Base-by-base conservation (phyloP, 1,284 basidiomycete genomes). In the Microbotryum silenes-acaulis region DNA sequence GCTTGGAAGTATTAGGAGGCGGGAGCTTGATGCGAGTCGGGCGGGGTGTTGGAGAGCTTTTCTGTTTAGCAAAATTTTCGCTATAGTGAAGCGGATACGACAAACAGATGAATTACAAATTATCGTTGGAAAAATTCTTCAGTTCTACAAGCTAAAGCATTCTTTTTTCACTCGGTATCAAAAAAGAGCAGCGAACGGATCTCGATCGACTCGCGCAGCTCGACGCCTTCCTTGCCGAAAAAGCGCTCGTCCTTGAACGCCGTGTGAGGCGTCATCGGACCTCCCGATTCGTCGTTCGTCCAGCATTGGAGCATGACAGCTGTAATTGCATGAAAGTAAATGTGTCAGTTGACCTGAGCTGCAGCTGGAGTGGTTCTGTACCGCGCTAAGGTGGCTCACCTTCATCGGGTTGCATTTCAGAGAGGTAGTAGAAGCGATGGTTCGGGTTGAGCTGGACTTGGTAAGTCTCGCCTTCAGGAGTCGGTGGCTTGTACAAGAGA, bases 371-470 rank as follows among this genome's bases (percentile, higher is more conserved):
- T 31, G 31, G 9, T 31, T 31, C 31, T 31, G 31, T 31, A 31
- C 7, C 31, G 31, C 31, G 31, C 8, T 31, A 7, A 10, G 31
- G 31, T 6, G 6, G 31, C 61, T 33, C 46, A 66, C 61, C 64
- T 48, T 87, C 84, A 31, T 85, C 81, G 0, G 84, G 82, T 14
- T 75, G 78, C 79, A 86, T 80, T 1, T 82, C 84, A 49, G 77
- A 74, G 56, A 85, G 63, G 72, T 86, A 87, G 72, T 83, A 84
- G 84, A 84, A 87, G 69, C 75, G 76, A 63, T 86, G 83, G 37
- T 77, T 74, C 4, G 79, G 75, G 71, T 79, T 83, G 69, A 77
- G 79, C 72, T 76, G 77, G 44, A 87, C 81, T 29, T 77, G 75
- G 61, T 79, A 78, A 16, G 82, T 84, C 75, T 85, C 82, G 1